Evolutionary conservation across 1,284 basidiomycete species (phyloP), one percentile per base, ranked within the genome.

Genomic region (Ustilago trichophora): DNA sequence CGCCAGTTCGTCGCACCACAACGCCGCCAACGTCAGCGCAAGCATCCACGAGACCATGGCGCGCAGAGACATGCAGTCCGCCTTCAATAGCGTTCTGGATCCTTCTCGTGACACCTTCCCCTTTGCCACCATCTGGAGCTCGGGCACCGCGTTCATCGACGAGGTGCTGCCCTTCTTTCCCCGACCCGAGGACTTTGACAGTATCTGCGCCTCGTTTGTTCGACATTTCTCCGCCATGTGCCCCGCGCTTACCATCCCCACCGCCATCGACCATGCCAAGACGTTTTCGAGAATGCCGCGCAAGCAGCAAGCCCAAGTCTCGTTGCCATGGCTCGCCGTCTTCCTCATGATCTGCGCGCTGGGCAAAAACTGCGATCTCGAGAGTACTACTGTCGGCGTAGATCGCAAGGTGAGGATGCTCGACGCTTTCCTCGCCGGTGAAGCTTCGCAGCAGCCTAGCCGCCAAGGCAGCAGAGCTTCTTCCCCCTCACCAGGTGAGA

Each of bases 331-430:
- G 56, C 36, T 70, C 16, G 47, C 62, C 7, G 56, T 65, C 11
- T 70, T 58, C 27, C 53, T 70, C 32, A 70, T 70, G 67, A 63
- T 66, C 35, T 56, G 54, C 35, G 67, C 67, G 1, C 37, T 65
- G 15, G 67, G 67, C 25, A 63, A 65, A 42, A 60, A 70, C 24
- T 65, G 62, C 53, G 62, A 70, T 24, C 41, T 65, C 18, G 67
- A 70, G 25, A 60, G 44, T 35, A 45, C 56, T 2, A 47, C 54
- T 12, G 63, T 55, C 0, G 44, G 56, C 7, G 56, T 66, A 10
- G 63, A 66, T 35, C 35, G 52, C 8, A 66, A 66, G 22, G 56
- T 66, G 4, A 26, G 44, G 18, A 66, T 66, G 63, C 46, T 66
- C 9, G 63, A 50, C 24, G 56, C 51, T 9, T 66, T 66, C 32